Conservation (phyloP, 2,329 filamentous ascomycete species). For the Cladosporium sp. region DNA sequence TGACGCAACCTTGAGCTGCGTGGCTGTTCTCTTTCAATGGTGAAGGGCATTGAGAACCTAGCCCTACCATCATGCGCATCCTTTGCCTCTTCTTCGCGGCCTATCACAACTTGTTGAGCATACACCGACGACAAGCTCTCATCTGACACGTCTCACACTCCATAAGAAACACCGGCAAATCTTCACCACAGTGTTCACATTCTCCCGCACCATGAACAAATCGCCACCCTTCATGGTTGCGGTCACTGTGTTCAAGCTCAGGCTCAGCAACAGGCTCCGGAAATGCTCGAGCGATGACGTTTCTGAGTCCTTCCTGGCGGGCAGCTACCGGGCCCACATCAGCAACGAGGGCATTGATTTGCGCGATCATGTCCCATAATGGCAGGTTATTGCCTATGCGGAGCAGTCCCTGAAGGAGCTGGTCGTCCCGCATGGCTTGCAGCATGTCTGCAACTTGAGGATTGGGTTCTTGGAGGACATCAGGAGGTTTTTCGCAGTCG, state of each 20-base stretch:
- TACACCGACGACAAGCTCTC: neutral
- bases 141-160: neutral
- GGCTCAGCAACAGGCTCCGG: neutral
- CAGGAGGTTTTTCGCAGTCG: neutral
- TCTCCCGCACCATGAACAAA: neutral
- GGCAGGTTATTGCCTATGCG: neutral
- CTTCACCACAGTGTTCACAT: neutral
- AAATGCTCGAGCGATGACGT: neutral
- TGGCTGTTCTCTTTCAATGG: no score
- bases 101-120: neutral
- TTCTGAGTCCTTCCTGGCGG: neutral
- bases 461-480: neutral
- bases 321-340: neutral
- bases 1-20: no score
- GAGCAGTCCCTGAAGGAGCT: neutral
- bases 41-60: no score
- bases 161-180: neutral
- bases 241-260: neutral
- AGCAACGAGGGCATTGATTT: neutral
- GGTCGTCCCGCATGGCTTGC: neutral
- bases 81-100: no score
- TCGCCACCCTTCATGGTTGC: neutral
- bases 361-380: neutral
- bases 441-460: no score
- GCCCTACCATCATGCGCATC: no score